These are phyloP conservation scores for Arthrobotrys pseudoclavata DNA, from an alignment of 2,329 filamentous ascomycete species.

Conservation along the genomic window DNA sequence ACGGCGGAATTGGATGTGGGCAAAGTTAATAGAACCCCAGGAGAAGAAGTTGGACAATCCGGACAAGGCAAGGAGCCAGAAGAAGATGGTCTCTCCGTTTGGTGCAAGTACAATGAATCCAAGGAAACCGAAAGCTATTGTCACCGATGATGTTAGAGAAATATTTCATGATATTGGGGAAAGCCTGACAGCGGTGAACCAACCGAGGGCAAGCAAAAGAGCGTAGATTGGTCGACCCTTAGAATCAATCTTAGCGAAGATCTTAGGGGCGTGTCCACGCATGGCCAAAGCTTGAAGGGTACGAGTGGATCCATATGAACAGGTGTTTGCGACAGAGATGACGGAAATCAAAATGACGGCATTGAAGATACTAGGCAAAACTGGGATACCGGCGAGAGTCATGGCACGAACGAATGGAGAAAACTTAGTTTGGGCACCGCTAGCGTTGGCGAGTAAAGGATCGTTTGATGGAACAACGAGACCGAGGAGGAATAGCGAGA, in stretches of 20 bases:
- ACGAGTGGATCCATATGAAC: constrained; percentile 71
- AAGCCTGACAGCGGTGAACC: constrained; percentile 61
- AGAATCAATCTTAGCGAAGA: constrained; percentile 68
- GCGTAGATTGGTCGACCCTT: constrained; percentile 67
- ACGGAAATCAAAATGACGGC: constrained; percentile 71
- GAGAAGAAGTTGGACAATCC: constrained; percentile 76
- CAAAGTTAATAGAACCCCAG: constrained; percentile 76
- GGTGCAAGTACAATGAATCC: constrained; percentile 62
- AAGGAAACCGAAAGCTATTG: constrained; percentile 53
- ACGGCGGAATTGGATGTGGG: constrained; percentile 77
- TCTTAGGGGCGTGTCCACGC: constrained; percentile 67
- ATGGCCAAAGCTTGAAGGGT: constrained; percentile 72
- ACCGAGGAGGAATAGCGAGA: constrained; percentile 68
- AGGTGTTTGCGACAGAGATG: constrained; percentile 71
- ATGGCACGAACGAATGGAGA: constrained; percentile 71
- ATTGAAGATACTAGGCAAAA: constrained; percentile 71
- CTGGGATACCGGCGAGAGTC: constrained; percentile 69
- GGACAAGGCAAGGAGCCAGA: constrained; percentile 76
- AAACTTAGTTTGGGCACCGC: constrained; percentile 64
- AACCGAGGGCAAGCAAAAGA: constrained; percentile 67
- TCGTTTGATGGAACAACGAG: constrained; percentile 66
- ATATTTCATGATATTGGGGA: constrained; percentile 64
- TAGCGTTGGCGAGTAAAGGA: constrained; percentile 62
- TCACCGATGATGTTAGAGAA: background rate
- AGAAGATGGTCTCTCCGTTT: constrained; percentile 71